Evolutionary conservation across 768 basidiomycete genomes (phyloP).

Genomic region (Floccularia luteovirens): DNA sequence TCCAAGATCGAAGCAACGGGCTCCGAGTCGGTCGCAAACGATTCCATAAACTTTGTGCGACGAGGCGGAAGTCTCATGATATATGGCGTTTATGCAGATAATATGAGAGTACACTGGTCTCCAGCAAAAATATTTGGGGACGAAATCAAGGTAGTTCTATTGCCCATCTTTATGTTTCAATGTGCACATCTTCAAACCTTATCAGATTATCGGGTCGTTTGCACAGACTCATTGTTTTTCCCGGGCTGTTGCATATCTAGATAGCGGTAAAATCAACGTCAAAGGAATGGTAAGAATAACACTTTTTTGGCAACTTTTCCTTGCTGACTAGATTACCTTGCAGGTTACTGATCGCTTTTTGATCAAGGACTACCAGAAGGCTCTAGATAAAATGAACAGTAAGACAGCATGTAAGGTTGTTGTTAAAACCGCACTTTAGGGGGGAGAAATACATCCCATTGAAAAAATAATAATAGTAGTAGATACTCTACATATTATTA

Average conservation of each 20-base stretch:
- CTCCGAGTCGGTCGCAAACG: conserved; percentile 80
- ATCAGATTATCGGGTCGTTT: conserved; percentile 84
- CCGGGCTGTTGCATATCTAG: conserved; percentile 82
- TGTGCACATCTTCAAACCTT: not conserved
- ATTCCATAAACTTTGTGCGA: conserved; percentile 84
- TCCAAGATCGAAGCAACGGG: conserved; percentile 44
- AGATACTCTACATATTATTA: not conserved
- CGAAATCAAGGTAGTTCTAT: conserved; percentile 30
- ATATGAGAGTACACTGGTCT: conserved; percentile 79
- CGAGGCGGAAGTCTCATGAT: conserved; percentile 81
- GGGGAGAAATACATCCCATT: not conserved
- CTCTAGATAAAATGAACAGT: conserved; percentile 67
- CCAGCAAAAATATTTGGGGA: conserved; percentile 83
- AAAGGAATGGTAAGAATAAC: conserved; percentile 54
- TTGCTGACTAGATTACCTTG: conserved; percentile 2
- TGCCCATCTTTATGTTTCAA: not conserved
- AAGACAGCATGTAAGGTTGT: conserved; percentile 55
- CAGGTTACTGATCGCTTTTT: conserved; percentile 55
- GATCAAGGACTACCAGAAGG: conserved; percentile 61
- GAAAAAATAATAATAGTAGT: not conserved
- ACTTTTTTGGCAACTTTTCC: not conserved
- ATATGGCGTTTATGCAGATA: conserved; percentile 88
- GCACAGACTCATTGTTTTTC: conserved; percentile 89
- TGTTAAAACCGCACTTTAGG: conserved; percentile 34
- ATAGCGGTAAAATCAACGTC: conserved; percentile 75